phyloP scores from a whole-genome alignment of 1,284 basidiomycete species.

The Uromyces viciae-fabae region DNA sequence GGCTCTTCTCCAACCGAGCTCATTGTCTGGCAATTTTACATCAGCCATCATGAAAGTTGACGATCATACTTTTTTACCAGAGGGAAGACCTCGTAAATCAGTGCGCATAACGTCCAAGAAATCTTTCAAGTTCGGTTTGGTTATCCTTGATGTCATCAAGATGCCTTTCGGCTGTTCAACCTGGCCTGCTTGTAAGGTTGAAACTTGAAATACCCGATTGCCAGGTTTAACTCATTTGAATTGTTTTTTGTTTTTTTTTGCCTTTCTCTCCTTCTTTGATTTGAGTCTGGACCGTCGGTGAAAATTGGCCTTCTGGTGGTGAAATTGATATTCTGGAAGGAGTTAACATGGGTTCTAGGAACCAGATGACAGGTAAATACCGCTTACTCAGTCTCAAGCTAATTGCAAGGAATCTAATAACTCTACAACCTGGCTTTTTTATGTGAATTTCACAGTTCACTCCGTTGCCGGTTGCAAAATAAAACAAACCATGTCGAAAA shows the following conservation, averaged over 20 bases:
- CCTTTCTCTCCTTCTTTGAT: neutral
- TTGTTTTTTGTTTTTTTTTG: constrained; percentile 47
- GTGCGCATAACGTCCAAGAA: constrained; percentile 69
- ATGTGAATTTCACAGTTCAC: constrained; percentile 60
- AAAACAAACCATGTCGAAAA: constrained; percentile 57
- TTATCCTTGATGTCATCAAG: constrained; percentile 68
- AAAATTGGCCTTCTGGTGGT: constrained; percentile 67
- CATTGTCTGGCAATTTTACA: constrained; percentile 55
- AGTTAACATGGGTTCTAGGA: constrained; percentile 58
- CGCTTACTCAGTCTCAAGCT: neutral
- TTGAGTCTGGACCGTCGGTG: constrained; percentile 60
- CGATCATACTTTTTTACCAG: constrained; percentile 66
- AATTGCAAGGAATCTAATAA: no score
- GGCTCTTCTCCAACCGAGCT: constrained; percentile 64
- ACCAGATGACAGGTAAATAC: constrained; percentile 30
- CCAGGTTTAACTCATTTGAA: neutral
- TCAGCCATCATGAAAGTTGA: constrained; percentile 70
- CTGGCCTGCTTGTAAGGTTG: constrained; percentile 66
- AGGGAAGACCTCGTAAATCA: constrained; percentile 63
- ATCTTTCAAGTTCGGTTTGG: constrained; percentile 66
- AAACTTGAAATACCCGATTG: neutral
- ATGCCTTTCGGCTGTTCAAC: constrained; percentile 75
- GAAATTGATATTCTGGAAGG: constrained; percentile 73
- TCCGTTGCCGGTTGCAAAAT: constrained; percentile 63
- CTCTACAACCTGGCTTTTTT: no score